Percentiles rank a stretch among this genome's conserved stretches.
Evolutionary conservation across 306 rosid species (phyloP).

Genomic region (Pachyrhizus erosus): DNA sequence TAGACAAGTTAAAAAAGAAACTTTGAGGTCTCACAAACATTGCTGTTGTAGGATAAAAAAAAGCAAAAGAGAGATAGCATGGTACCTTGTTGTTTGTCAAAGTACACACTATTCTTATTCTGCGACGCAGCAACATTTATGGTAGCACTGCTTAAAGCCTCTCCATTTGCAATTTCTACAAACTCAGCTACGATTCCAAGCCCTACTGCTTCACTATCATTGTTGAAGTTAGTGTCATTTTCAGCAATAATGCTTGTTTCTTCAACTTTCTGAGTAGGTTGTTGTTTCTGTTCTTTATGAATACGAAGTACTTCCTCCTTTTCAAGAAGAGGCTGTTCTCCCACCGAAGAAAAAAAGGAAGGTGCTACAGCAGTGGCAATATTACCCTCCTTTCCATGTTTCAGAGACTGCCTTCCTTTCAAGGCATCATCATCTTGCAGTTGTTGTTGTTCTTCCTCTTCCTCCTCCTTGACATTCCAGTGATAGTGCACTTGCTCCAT

Average conservation of each 20-base stretch:
- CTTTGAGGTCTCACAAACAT: background rate
- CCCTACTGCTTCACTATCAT: background rate
- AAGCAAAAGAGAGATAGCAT: background rate
- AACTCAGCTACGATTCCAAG: background rate
- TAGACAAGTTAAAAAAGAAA: background rate
- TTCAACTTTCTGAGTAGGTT: background rate
- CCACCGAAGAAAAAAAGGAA: background rate
- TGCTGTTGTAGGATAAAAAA: background rate
- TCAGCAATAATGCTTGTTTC: slow-evolving; percentile 6
- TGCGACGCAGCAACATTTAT: slow-evolving; percentile 5
- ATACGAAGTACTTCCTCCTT: background rate
- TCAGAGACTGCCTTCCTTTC: slow-evolving; percentile 22
- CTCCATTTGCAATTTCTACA: slow-evolving; percentile 31
- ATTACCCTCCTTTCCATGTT: background rate
- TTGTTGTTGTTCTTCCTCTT: background rate
- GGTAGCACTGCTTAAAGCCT: background rate
- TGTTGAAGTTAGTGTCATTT: background rate
- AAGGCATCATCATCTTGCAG: slow-evolving; percentile 24
- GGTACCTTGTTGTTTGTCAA: slow-evolving; percentile 42
- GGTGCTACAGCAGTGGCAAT: background rate
- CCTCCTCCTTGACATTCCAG: slow-evolving; percentile 23
- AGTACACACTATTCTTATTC: slow-evolving; percentile 33
- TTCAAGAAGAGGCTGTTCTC: background rate
- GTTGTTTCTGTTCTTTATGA: background rate
- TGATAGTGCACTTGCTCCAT: slow-evolving; percentile 37